These are phyloP conservation scores for Tylopilus sp. DNA, from an alignment of 1,284 basidiomycete genomes.

Conservation along the genomic window DNA sequence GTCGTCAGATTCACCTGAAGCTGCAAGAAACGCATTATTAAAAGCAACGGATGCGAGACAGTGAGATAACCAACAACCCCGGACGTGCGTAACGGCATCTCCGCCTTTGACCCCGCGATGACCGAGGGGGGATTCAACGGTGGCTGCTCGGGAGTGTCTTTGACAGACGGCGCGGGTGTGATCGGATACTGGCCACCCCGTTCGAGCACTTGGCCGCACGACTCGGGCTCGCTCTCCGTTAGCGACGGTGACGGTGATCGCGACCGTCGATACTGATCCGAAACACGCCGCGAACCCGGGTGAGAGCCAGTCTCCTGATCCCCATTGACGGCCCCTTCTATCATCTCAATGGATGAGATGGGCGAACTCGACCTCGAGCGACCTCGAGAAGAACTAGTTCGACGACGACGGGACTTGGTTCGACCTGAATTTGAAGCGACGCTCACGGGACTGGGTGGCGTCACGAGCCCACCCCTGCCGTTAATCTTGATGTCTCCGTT, in stretches of 20 bases:
- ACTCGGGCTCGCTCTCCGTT: slow-evolving; percentile 41
- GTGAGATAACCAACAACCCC: slow-evolving; percentile 33
- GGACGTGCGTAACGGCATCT: slow-evolving; percentile 18
- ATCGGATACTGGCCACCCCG: slow-evolving; percentile 39
- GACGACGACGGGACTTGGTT: slow-evolving; percentile 35
- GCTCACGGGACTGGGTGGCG: slow-evolving; percentile 70
- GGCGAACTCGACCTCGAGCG: slow-evolving; percentile 32
- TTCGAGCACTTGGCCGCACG: slow-evolving; percentile 16
- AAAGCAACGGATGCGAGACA: slow-evolving; percentile 8
- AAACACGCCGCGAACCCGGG: slow-evolving; percentile 26
- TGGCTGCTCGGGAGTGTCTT: slow-evolving; percentile 35
- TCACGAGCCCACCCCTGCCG: slow-evolving; percentile 53
- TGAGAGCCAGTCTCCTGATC: slow-evolving; percentile 22
- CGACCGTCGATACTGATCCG: slow-evolving; percentile 30
- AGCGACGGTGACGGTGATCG: slow-evolving; percentile 41
- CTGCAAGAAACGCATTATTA: slow-evolving; percentile 30
- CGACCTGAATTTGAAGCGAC: slow-evolving; percentile 56
- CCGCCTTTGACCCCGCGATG: slow-evolving; percentile 12
- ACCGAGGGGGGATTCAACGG: slow-evolving; percentile 7
- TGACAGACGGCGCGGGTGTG: slow-evolving; percentile 44
- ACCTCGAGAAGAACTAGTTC: slow-evolving; percentile 31
- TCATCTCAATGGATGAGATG: slow-evolving; percentile 36
- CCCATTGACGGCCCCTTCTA: slow-evolving; percentile 25
- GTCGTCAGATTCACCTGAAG: slow-evolving; percentile 36
- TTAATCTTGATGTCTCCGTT: slow-evolving; percentile 36